Base-by-base conservation (phyloP, 2,329 filamentous ascomycete genomes). In the Ophiostoma sp. region DNA sequence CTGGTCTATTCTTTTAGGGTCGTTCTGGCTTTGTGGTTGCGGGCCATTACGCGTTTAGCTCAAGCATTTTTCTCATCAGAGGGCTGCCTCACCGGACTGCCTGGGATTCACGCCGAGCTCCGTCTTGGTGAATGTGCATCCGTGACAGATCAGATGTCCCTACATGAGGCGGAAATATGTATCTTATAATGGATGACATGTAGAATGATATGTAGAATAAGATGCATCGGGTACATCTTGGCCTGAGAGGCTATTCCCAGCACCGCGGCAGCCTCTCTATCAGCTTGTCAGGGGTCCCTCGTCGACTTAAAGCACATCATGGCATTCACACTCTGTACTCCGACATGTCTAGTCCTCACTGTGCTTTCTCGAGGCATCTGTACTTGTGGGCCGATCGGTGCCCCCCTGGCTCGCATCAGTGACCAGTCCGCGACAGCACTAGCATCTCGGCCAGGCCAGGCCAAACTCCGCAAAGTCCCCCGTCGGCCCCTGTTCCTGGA, bases 361-460 rank as follows among this genome's bases (percentile, higher is more conserved):
- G 27, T 27, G 27, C 27, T 27, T 27, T 27, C 27, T 27, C 49
- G 14, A 52, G 49, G 18, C 49, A n/a, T n/a, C 47, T 49, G 47
- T 49, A 55, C 49, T 8, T 27, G 9, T 27, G 9, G 8, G 49
- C 49, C 49, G 49, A 55, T 55, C 49, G 18, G 49, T 55, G 45
- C n/a, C 7, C 49, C 49, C 49, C 49, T 55, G 49, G 49, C 49
- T 55, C 49, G 27, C 49, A 55, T 55, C 49, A 55, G n/a, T 55
- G 9, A 11, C 27, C 27, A 27, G 27, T 27, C 27, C 27, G 27
- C 27, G 27, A 27, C 27, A 27, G 27, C 27, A 27, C 27, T 27
- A 27, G 27, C 27, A 27, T 2, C 27, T 27, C 27, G 27, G 27
- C 27, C 27, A 45, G 42, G 42, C 42, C 14, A 45, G 14, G 42